Percentiles rank a stretch among this genome's conserved stretches.
These are phyloP conservation scores for Thuja plicata DNA, from an alignment of 83 land plant species.

Conservation along the genomic window DNA sequence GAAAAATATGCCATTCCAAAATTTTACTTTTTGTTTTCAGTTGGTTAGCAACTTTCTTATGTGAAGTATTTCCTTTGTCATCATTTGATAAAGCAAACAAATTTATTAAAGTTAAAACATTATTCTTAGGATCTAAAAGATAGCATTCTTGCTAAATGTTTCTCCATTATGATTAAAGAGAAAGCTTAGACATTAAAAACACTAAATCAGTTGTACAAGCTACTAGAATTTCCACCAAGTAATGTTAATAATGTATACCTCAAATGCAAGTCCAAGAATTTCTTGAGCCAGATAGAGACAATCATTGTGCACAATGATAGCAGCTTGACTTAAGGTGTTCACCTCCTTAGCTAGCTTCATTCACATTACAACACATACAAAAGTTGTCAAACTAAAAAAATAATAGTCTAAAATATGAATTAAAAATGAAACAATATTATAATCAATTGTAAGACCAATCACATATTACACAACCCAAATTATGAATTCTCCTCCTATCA, in stretches of 20 bases:
- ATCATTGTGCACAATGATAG: slow-evolving; percentile 80
- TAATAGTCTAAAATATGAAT: background rate
- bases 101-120: background rate
- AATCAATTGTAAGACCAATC: background rate
- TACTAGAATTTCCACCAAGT: slow-evolving; percentile 1
- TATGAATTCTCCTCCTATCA: background rate
- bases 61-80: background rate
- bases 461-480: background rate
- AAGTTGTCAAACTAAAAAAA: background rate
- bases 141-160: background rate
- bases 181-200: background rate
- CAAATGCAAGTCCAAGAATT: slow-evolving; percentile 72
- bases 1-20: background rate
- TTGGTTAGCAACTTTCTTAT: background rate
- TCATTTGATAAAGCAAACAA: background rate
- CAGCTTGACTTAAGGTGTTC: slow-evolving; percentile 63
- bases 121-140: background rate
- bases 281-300: slow-evolving; percentile 79
- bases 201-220: background rate
- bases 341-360: slow-evolving; percentile 77
- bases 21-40: background rate
- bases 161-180: background rate
- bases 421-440: background rate
- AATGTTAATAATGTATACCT: slow-evolving; percentile 38
- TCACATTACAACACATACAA: slow-evolving; percentile 3